Base-by-base conservation (phyloP, 2,329 filamentous ascomycete species). In the Aureobasidium sp. region DNA sequence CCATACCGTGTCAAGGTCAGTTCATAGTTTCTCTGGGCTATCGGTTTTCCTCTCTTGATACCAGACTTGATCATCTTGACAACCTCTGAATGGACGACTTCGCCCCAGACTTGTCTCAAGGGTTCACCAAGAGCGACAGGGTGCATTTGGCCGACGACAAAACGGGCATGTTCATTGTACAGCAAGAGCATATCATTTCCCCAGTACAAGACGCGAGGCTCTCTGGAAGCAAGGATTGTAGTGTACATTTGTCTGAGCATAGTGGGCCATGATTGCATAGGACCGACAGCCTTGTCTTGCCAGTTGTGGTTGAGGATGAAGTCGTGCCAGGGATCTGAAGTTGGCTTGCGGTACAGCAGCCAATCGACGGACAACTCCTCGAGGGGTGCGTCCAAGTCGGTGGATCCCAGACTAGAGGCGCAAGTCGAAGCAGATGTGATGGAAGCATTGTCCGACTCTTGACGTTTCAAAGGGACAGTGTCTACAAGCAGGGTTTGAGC, bases 1-100 rank as follows among this genome's bases (percentile, higher is more conserved):
- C 69, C 70, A 46, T 69, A 7, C 20, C 60, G n/a, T 5, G 29
- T 26, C n/a, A 62, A 20, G 6, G 41, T 41, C 8, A 53, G 26
- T 26, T 36, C 27, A n/a, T 55, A 27, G 26, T 62, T 34, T 20
- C 17, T 26, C 34, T 32, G 39, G 4, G 15, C 27, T 13, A 46
- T 10, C 3, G 50, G 26, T 13, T 48, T 55, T 32, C 60, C 60
- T 29, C 17, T 26, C 9, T 15, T 20, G 13, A 56, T 34, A 12
- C 39, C 60, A 8, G 48, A n/a, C 32, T 20, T 55, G 32, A 62
- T 47, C 32, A 39, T 47, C 43, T 66, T 56, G n/a, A 50, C 46
- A 17, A 53, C 13, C 6, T 53, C 39, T 5, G 34, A 13, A 48
- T 41, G 32, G 8, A 62, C 41, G 24, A 13, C 51, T 17, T 39